Base-by-base conservation (phyloP, 192 early-diverging fungal species). In the Fimicolochytrium jonesii region DNA sequence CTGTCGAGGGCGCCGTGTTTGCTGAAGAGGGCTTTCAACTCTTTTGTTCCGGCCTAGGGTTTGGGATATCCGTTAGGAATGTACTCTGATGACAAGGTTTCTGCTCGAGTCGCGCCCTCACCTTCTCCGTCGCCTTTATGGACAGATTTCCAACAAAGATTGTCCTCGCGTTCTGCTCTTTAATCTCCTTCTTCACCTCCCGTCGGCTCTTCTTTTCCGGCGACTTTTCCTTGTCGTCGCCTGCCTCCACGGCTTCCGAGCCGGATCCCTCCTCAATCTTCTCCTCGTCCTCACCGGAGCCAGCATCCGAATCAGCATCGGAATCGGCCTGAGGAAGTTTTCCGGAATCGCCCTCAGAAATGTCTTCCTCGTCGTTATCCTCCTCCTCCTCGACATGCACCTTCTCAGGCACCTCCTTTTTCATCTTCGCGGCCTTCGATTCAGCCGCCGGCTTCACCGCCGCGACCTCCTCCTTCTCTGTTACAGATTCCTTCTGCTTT, bases 61-160 rank as follows among this genome's bases (percentile, higher is more conserved):
- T n/a, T n/a, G n/a, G n/a, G n/a, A n/a, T n/a, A n/a, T n/a, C n/a
- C n/a, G n/a, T n/a, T n/a, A n/a, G n/a, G n/a, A n/a, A n/a, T n/a
- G n/a, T n/a, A n/a, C n/a, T n/a, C n/a, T n/a, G n/a, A n/a, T n/a
- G n/a, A n/a, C n/a, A n/a, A n/a, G n/a, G n/a, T n/a, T n/a, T n/a
- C n/a, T n/a, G n/a, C n/a, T n/a, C n/a, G n/a, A n/a, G n/a, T n/a
- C n/a, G n/a, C n/a, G n/a, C n/a, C n/a, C n/a, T n/a, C n/a, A 73
- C 75, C 73, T 91, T 86, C 28, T 82, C 73, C 44, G 85, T 78
- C 50, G 79, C 86, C 28, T 71, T 55, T 11, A 90, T 79, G 18
- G 87, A 73, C 43, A 98, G 70, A 66, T 98, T 98, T 28, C 95
- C 95, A n/a, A 98, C 81, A 77, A 97, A 98, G 17, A 88, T 64